Conservation (phyloP, 768 basidiomycete genomes). For the Cystofilobasidium macerans region DNA sequence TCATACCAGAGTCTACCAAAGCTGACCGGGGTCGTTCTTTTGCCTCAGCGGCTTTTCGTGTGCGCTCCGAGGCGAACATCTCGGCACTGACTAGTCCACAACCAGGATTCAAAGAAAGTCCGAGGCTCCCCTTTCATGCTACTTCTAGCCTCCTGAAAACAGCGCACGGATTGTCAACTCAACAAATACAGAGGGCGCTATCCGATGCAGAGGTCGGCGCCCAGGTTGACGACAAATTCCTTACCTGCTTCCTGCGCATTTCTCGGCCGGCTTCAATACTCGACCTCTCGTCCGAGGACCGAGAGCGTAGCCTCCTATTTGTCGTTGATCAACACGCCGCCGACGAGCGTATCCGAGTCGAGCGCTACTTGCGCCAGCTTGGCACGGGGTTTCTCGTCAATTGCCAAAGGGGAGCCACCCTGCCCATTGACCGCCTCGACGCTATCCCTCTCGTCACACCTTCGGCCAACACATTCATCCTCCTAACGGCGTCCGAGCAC, state of each 20-base stretch:
- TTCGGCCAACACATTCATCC: background rate
- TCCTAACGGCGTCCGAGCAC: slow-evolving; percentile 12
- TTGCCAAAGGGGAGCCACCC: background rate
- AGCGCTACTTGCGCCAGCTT: slow-evolving; percentile 62
- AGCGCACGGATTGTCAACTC: background rate
- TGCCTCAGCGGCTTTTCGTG: no score
- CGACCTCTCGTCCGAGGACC: background rate
- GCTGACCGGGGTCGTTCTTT: no score
- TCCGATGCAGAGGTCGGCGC: slow-evolving; percentile 52
- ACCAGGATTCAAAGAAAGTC: no score
- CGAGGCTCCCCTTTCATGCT: slow-evolving; percentile 1
- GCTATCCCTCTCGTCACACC: background rate
- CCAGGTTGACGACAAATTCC: slow-evolving; percentile 85
- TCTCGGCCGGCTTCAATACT: slow-evolving; percentile 35
- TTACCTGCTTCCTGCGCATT: slow-evolving; percentile 51
- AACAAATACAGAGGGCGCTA: slow-evolving; percentile 40
- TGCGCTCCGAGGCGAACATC: no score
- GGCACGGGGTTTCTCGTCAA: slow-evolving; percentile 49
- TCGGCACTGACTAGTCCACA: no score
- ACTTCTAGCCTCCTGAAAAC: background rate
- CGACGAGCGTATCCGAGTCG: slow-evolving; percentile 89
- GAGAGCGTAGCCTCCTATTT: slow-evolving; percentile 43
- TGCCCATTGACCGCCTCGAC: background rate
- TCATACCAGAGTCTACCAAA: no score
- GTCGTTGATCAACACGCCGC: slow-evolving; percentile 96